A percentile compares a stretch with the other conserved stretches of the same genome.
phyloP scores from a whole-genome alignment of 768 basidiomycete genomes.

The Suillus americanus region DNA sequence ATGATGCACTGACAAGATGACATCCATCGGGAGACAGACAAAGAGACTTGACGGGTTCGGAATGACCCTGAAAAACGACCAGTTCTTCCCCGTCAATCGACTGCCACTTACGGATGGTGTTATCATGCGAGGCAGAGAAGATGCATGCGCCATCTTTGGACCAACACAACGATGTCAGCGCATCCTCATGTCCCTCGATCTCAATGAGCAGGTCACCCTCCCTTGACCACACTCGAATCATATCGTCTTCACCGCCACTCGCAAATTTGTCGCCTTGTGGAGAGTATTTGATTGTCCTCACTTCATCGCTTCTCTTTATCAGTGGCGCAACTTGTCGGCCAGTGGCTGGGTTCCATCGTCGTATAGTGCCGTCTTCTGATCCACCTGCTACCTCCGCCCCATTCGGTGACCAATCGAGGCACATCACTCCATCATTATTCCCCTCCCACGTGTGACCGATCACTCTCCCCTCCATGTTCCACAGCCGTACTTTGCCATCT shows the following conservation, averaged over 20 bases:
- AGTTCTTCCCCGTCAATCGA: background rate
- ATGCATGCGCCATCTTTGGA: background rate
- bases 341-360: slow-evolving; percentile 14
- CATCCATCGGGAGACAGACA: background rate
- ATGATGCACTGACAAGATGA: background rate
- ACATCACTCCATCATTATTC: background rate
- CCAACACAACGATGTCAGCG: background rate
- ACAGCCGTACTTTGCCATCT: background rate
- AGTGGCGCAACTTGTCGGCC: background rate
- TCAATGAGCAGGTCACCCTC: background rate
- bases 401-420: slow-evolving; percentile 15
- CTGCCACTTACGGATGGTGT: background rate
- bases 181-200: background rate
- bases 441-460: background rate
- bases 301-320: background rate
- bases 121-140: background rate
- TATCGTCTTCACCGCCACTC: background rate
- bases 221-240: background rate
- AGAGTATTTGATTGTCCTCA: background rate
- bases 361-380: slow-evolving; percentile 8
- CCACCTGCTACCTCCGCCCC: slow-evolving; percentile 13
- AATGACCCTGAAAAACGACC: background rate
- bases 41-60: background rate
- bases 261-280: background rate
- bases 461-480: background rate